Conservation (phyloP, 2,329 filamentous ascomycete genomes). For the Epichloe glyceriae region DNA sequence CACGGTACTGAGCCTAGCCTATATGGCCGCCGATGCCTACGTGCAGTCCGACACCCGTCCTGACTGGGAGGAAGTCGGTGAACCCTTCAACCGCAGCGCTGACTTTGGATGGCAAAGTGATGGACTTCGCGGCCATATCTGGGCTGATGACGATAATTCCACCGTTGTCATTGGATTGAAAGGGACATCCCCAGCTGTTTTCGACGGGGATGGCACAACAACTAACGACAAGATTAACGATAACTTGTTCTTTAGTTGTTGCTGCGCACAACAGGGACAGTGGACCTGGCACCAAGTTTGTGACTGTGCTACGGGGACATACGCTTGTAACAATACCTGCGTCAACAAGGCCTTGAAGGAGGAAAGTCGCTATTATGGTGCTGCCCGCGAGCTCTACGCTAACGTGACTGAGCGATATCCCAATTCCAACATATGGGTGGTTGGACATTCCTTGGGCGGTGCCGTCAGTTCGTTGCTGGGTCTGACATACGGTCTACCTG, state of each 20-base stretch:
- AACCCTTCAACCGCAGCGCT: slow-evolving; percentile 69
- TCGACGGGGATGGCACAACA: slow-evolving; percentile 92
- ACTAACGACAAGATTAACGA: slow-evolving; percentile 97
- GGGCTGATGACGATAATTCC: slow-evolving; percentile 70
- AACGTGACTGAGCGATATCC: slow-evolving; percentile 89
- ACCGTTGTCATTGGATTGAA: slow-evolving; percentile 90
- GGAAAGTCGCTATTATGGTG: slow-evolving; percentile 85
- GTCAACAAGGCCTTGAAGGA: slow-evolving; percentile 60
- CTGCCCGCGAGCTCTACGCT: slow-evolving; percentile 76
- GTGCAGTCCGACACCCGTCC: slow-evolving; percentile 56
- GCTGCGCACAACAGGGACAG: slow-evolving; percentile 85
- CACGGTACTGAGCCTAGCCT: slow-evolving; percentile 71
- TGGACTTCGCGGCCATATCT: slow-evolving; percentile 83
- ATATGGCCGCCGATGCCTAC: slow-evolving; percentile 85
- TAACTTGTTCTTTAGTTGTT: slow-evolving; percentile 96
- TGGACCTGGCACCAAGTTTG: slow-evolving; percentile 87
- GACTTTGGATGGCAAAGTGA: slow-evolving; percentile 91
- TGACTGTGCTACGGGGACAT: slow-evolving; percentile 78
- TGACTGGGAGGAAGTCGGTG: slow-evolving; percentile 74
- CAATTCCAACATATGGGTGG: slow-evolving; percentile 71
- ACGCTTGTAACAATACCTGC: slow-evolving; percentile 86
- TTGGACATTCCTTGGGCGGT: slow-evolving; percentile 86
- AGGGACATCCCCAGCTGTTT: slow-evolving; percentile 79
- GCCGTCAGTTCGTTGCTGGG: slow-evolving; percentile 80
- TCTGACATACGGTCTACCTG: slow-evolving; percentile 79